Evolutionary conservation across 768 basidiomycete genomes (phyloP), one percentile per base, ranked within the genome.

Genomic region (Gloeophyllum trabeum): DNA sequence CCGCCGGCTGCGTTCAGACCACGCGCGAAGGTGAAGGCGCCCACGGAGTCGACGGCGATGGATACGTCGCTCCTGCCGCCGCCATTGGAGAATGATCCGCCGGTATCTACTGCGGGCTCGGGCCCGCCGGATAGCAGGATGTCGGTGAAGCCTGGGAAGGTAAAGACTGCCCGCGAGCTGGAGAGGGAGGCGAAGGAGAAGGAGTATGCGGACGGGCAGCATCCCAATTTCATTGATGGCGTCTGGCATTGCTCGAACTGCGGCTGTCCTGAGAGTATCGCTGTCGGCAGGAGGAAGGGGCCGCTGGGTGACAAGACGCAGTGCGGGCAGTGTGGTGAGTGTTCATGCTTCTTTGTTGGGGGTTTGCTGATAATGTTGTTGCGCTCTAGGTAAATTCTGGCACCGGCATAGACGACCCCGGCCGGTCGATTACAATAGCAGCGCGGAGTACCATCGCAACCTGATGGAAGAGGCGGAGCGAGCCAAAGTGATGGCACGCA

Each of bases 201-300:
- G 54, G 86, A 86, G 59, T 86, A 79, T 54, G 79, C 79, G 30
- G 81, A 89, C 51, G 82, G 85, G 5, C 84, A 87, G 54, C 86
- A 86, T 52, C 70, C 80, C 28, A 86, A 89, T 55, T 69, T 75
- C 51, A 82, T 91, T 55, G 67, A 91, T 49, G 89, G 87, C 1
- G 70, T 86, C 3, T 96, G 92, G 92, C 88, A 91, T 62, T 97
- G 92, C 56, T 90, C 88, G 16, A 94, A 91, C 54, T 96, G 89
- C 52, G 92, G 92, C 4, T 86, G 86, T 55, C 92, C 92, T 0
- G 90, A 89, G 54, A 76, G 64, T 51, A 79, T 94, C 44, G 87
- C 89, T 2, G 65, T 90, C 34, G 91, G 91, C 2, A 66, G 88
- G 46, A 70, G 90, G 50, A 93, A 93, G 53, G 91, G 93, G 1